Evolutionary conservation across 179 eudicot species (phyloP).

Genomic region (Beta lomatogona): DNA sequence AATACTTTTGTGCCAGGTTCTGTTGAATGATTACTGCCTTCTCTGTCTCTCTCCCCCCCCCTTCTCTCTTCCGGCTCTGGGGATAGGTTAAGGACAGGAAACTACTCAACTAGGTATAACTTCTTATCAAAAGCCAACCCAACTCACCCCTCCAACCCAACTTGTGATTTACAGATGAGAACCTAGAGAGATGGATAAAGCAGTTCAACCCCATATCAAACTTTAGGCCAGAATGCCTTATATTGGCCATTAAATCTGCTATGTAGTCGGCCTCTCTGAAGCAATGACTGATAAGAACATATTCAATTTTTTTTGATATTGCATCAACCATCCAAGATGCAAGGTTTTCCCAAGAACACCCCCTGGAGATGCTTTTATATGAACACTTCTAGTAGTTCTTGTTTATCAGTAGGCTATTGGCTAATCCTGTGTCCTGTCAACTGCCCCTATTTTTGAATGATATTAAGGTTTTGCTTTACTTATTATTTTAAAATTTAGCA

Average conservation of each 20-base stretch:
- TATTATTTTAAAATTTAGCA: not conserved
- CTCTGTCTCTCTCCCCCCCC: not conserved
- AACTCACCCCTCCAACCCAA: not conserved
- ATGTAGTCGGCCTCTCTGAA: not conserved
- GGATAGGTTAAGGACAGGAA: not conserved
- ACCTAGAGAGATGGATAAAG: not conserved
- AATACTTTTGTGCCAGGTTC: not conserved
- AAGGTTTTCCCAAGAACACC: not conserved
- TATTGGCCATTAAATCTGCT: not conserved
- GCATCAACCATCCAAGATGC: slow-evolving; percentile 3
- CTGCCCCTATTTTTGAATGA: not conserved
- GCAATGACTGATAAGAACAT: not conserved
- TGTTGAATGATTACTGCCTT: not conserved
- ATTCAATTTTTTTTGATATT: not conserved
- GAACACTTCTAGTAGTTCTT: not conserved
- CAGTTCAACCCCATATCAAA: not conserved
- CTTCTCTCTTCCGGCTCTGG: not conserved
- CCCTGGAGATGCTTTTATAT: not conserved
- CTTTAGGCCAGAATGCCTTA: not conserved
- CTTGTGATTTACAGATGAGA: not conserved
- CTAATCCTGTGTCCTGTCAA: not conserved
- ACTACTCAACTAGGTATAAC: not conserved
- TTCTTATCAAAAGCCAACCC: not conserved
- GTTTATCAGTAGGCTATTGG: not conserved
- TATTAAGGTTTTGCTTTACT: not conserved